A percentile compares a stretch with the other conserved stretches of the same genome.
Evolutionary conservation across 139 green algal species (phyloP).

Genomic region (Chlamydomonas sphaeroides): DNA sequence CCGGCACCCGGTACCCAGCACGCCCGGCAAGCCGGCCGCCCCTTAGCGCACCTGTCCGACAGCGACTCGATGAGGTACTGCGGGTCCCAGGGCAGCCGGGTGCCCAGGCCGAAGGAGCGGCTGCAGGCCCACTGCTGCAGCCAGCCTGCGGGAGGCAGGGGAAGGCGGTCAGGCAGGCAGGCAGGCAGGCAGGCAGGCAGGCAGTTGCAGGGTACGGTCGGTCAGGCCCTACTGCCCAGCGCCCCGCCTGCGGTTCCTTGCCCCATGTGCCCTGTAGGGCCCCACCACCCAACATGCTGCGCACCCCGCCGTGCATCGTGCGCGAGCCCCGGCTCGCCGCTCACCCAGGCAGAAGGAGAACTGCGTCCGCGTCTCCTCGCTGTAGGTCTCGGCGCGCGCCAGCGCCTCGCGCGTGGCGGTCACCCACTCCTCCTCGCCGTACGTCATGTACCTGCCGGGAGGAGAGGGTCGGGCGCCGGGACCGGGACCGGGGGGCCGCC

Average conservation of each 20-base stretch:
- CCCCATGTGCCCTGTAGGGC: too few relatives aligned
- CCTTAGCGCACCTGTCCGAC: constrained; percentile 96
- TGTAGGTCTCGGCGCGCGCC: constrained; percentile 82
- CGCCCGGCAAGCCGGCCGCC: too few relatives aligned
- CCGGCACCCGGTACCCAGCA: too few relatives aligned
- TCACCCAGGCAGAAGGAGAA: constrained; percentile 87
- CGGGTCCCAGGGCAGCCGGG: constrained; percentile 93
- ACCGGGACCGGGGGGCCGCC: too few relatives aligned
- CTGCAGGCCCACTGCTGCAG: constrained; percentile 97
- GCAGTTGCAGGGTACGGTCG: too few relatives aligned
- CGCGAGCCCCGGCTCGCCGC: too few relatives aligned
- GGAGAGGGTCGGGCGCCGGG: too few relatives aligned
- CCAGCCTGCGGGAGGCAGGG: constrained; percentile 73
- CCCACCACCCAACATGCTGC: neutral
- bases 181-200: too few relatives aligned
- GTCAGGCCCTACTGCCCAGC: too few relatives aligned
- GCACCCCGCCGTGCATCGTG: too few relatives aligned
- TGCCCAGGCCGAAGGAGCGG: constrained; percentile 96
- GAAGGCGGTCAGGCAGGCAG: too few relatives aligned
- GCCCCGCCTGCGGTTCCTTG: too few relatives aligned
- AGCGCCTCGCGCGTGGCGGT: constrained; percentile 65
- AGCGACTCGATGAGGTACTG: constrained; percentile 98
- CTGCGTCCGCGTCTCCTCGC: constrained; percentile 61
- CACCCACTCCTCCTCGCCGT: constrained; percentile 90
- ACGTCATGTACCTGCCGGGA: constrained; percentile 79